phyloP scores from a whole-genome alignment of 257 asterid genomes.

The Solanum chilense region DNA sequence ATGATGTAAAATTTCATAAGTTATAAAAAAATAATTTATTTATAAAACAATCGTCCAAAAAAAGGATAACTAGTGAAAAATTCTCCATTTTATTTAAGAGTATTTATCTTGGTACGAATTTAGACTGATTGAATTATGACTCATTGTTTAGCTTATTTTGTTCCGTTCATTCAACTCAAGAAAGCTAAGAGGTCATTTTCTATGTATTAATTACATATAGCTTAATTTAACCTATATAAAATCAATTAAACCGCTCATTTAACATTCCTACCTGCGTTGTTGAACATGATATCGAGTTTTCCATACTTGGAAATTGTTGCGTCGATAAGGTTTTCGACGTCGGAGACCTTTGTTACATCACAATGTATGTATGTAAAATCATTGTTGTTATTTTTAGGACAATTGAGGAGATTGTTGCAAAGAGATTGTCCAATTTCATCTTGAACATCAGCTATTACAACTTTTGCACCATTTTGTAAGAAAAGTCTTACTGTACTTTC shows the following conservation, averaged over 20 bases:
- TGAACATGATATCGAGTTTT: slow-evolving; percentile 67
- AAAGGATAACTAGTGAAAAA: background rate
- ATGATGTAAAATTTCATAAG: background rate
- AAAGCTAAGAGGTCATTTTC: background rate
- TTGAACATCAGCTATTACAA: slow-evolving; percentile 66
- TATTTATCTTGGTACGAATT: background rate
- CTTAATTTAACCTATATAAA: background rate
- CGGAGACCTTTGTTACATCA: slow-evolving; percentile 43
- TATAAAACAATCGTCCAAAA: background rate
- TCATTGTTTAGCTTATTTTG: background rate
- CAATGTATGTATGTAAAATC: slow-evolving; percentile 49
- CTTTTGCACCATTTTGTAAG: slow-evolving; percentile 56
- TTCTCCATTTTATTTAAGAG: background rate
- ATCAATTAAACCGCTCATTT: background rate
- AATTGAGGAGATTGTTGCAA: slow-evolving; percentile 23
- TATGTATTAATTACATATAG: background rate
- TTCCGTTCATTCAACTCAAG: background rate
- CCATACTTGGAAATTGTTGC: slow-evolving; percentile 34
- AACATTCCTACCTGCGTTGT: slow-evolving; percentile 31
- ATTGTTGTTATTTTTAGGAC: background rate
- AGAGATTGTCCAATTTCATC: slow-evolving; percentile 41
- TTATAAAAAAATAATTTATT: background rate
- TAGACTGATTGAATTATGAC: background rate
- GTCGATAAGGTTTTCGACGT: slow-evolving; percentile 27
- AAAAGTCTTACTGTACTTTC: slow-evolving; percentile 62